Percentiles rank a stretch among this genome's conserved stretches.
Conservation (phyloP, 805 yeast genomes). For the Saturnispora dispora region DNA sequence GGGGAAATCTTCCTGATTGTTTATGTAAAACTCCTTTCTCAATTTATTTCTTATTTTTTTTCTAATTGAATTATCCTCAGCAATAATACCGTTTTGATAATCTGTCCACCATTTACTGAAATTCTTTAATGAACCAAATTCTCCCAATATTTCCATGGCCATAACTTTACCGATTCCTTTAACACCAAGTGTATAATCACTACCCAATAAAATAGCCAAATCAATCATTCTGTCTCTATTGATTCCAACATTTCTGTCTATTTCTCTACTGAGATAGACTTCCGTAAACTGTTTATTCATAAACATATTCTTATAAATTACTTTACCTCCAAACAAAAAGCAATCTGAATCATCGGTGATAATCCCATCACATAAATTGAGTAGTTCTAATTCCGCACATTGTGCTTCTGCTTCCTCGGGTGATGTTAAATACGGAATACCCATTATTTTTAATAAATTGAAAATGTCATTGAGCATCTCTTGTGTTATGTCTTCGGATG, state of each 20-base stretch:
- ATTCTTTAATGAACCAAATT: slow-evolving; percentile 44
- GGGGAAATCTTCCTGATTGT: slow-evolving; percentile 51
- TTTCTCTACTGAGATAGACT: slow-evolving; percentile 53
- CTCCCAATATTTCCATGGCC: slow-evolving; percentile 84
- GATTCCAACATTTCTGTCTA: slow-evolving; percentile 58
- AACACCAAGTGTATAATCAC: slow-evolving; percentile 91
- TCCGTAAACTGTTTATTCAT: slow-evolving; percentile 90
- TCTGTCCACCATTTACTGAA: slow-evolving; percentile 51
- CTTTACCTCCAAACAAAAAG: slow-evolving; percentile 82
- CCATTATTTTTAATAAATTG: slow-evolving; percentile 76
- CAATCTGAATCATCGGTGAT: slow-evolving; percentile 97
- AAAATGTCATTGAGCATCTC: slow-evolving; percentile 87
- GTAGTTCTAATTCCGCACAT: slow-evolving; percentile 68
- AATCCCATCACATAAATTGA: slow-evolving; percentile 83
- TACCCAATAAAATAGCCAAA: slow-evolving; percentile 77
- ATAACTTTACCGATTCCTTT: slow-evolving; percentile 92
- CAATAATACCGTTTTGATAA: slow-evolving; percentile 33
- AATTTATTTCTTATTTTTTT: slow-evolving; percentile 51
- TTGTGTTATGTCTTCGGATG: slow-evolving; percentile 77
- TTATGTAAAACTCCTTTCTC: slow-evolving; percentile 39
- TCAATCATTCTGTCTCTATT: slow-evolving; percentile 59
- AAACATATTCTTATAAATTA: slow-evolving; percentile 85
- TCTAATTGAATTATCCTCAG: slow-evolving; percentile 37
- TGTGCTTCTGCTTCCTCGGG: slow-evolving; percentile 99
- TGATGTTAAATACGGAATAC: slow-evolving; percentile 89